Conservation (phyloP, 495 filamentous ascomycete genomes). For the Penicillium flavigenum region DNA sequence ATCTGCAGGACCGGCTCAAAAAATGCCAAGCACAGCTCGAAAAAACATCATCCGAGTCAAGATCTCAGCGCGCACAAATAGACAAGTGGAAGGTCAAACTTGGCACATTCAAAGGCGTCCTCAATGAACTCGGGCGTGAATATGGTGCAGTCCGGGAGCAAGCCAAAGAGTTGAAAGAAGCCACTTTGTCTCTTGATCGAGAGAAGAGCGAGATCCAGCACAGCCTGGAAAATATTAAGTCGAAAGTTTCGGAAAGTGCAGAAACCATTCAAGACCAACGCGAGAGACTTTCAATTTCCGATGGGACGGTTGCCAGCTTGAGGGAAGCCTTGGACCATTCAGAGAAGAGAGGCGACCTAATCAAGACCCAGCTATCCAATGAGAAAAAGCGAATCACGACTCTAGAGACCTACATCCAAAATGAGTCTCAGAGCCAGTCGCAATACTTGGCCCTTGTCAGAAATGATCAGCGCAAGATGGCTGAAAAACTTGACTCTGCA, state of each 20-base stretch:
- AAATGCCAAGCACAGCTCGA: constrained; percentile 16
- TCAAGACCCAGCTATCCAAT: constrained; percentile 24
- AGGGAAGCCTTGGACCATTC: constrained; percentile 23
- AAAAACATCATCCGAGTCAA: constrained; percentile 21
- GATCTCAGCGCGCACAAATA: constrained; percentile 22
- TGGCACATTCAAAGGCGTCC: constrained; percentile 32
- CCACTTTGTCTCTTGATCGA: constrained; percentile 20
- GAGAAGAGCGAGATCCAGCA: constrained; percentile 30
- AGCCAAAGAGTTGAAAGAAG: constrained; percentile 24
- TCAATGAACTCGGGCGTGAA: constrained; percentile 38
- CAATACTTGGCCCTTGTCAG: constrained; percentile 27
- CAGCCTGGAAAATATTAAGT: constrained; percentile 26
- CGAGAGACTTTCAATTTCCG: constrained; percentile 16
- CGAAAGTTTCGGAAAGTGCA: constrained; percentile 22
- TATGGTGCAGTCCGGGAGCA: constrained; percentile 35
- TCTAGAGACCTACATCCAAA: constrained; percentile 40
- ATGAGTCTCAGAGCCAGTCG: constrained; percentile 27
- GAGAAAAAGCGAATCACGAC: constrained; percentile 30
- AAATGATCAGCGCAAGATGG: constrained; percentile 28
- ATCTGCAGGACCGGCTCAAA: constrained; percentile 23
- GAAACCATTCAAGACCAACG: constrained; percentile 18
- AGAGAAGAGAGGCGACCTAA: constrained; percentile 15
- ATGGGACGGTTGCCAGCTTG: constrained; percentile 17
- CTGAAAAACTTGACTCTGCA: constrained; percentile 20
- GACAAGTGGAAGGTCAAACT: constrained; percentile 38